Base-by-base conservation (phyloP, 2,329 filamentous ascomycete species). In the Cercospora sp. region DNA sequence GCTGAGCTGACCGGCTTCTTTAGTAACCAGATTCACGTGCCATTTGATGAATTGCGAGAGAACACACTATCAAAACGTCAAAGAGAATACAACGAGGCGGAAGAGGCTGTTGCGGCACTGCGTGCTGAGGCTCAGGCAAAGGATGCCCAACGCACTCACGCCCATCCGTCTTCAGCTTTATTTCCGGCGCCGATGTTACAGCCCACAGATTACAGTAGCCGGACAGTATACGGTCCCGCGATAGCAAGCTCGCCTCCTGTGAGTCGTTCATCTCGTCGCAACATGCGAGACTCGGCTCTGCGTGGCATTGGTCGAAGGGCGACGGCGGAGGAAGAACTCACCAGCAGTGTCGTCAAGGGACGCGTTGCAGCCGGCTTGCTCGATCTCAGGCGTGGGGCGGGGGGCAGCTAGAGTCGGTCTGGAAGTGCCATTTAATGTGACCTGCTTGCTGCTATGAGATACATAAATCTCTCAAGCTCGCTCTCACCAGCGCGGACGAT, bases 11-110 rank as follows among this genome's bases (percentile, higher is more conserved):
- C 18, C 18, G 26, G n/a, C 45, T 18, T 32, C 72, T 86, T 85
- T 66, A 93, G 91, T 1, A 88, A 90, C 68, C 91, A 94, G 79
- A 85, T 88, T 64, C 81, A 86, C 66, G 84, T 91, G 30, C 89
- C 90, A 1, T 84, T 92, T 69, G 83, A 88, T 65, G 80, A 86
- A 57, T 82, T 93, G 63, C 74, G 69, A 68, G 66, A 70, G 49
- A 61, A 55, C n/a, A 34, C 26, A 28, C 5, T 57, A 43, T 61
- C 59, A 34, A 26, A 49, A 49, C 32, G 16, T 28, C 57, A 61
- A 21, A 58, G 28, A 18, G 53, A 51, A 26, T 62, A 61, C 55
- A 51, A 34, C 10, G 58, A 65, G 45, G 72, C 74, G n/a, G 71
- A 76, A 63, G 74, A 70, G 58, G 74, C 73, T n/a, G 72, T 76